Base-by-base conservation (phyloP, 805 yeast species). In the Candida methanosorbosa region DNA sequence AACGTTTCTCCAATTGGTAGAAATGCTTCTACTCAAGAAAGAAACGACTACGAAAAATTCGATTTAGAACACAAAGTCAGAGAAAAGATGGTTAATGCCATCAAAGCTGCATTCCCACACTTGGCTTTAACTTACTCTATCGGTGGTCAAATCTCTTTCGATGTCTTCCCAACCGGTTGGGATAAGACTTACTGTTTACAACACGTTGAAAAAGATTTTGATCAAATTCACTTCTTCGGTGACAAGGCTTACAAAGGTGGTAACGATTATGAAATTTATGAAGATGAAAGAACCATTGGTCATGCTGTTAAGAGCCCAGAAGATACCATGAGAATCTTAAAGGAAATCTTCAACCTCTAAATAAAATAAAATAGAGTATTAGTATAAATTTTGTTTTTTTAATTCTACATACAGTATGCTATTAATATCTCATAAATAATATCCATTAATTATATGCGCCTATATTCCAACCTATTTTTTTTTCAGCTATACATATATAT, bases 151-250 rank as follows among this genome's bases (percentile, higher is more conserved):
- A 92, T 92, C 61, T 90, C 97, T 24, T 92, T 92, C 54, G 99
- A 92, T 56, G 97, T 92, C 45, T 92, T 92, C 90, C 99, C 99
- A 70, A 85, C 96, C 44, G 98, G 99, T 57, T 92, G 99, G 99
- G 99, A 92, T 67, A 92, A 92, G 77, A 92, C 99, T 42, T 92
- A 90, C 71, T 85, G 95, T 64, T 75, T 92, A 59, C 87, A 81
- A 64, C 98, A 90, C 65, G 88, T 92, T 50, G 85, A 66, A 53
- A 63, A 70, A 40, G 96, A 90, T 64, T 92, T 88, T 69, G 71
- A 78, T 54, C 72, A 76, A 50, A 86, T 92, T 53, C 97, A 92
- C 70, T 92, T 92, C 78, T 92, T 92, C 58, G 98, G 99, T 67
- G 99, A 92, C 75, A 92, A 92, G 75, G 74, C 95, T 46, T 82